A percentile compares a stretch with the other conserved stretches of the same genome.
These are phyloP conservation scores for Xanthoconium purpureum DNA, from an alignment of 768 basidiomycete genomes.

Conservation along the genomic window DNA sequence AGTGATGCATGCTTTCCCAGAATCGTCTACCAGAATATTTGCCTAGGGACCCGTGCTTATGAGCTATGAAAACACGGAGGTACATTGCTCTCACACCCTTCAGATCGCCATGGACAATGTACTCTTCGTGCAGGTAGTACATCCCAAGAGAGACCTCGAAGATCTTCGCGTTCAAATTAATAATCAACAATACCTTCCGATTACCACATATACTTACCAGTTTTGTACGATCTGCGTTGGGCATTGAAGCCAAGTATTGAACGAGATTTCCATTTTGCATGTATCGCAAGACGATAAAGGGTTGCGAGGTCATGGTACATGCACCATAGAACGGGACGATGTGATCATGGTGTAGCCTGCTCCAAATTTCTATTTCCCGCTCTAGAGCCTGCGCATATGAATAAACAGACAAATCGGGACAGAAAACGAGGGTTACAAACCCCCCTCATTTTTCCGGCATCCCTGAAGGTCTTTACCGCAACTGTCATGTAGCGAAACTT, in stretches of 20 bases:
- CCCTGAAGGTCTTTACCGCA: constrained; percentile 3
- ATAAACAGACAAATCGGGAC: not conserved
- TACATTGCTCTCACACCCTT: constrained; percentile 20
- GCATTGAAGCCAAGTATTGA: not conserved
- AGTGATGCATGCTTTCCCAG: constrained; percentile 28
- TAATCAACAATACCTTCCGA: not conserved
- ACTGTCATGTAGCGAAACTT: constrained; percentile 1
- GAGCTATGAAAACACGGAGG: not conserved
- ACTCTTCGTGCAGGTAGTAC: constrained; percentile 14
- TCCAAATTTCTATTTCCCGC: constrained; percentile 12
- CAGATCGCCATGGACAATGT: constrained; percentile 30
- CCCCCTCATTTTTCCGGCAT: not conserved
- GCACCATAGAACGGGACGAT: constrained; percentile 15
- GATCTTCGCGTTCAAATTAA: not conserved
- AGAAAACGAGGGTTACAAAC: not conserved
- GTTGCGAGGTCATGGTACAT: not conserved
- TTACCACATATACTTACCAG: not conserved
- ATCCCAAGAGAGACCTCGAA: constrained; percentile 13
- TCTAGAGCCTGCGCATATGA: not conserved
- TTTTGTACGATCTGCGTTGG: not conserved
- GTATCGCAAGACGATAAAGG: constrained; percentile 10
- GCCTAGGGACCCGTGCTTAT: constrained; percentile 12
- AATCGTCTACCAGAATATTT: constrained; percentile 34
- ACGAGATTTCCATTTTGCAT: constrained; percentile 6
- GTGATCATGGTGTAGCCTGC: constrained; percentile 7